Base-by-base conservation (phyloP, 768 basidiomycete genomes). In the Megacollybia marginata region DNA sequence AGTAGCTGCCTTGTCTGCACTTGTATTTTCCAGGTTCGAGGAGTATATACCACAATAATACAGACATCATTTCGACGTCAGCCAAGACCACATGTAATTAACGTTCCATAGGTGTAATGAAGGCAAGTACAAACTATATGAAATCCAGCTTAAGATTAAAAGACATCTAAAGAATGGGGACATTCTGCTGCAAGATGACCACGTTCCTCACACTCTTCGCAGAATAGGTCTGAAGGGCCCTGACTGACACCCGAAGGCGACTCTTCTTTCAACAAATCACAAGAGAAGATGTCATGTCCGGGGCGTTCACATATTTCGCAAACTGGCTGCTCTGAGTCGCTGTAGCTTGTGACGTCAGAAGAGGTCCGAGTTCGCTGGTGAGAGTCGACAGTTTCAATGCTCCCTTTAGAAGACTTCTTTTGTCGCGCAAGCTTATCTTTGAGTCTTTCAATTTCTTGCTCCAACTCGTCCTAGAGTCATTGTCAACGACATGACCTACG, bases 261-360 rank as follows among this genome's bases (percentile, higher is more conserved):
- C 34, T 80, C 82, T 32, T 79, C 81, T 58, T 79, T 80, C 52
- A 91, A 72, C 45, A 89, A 74, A 51, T 83, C 81, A 62, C 92
- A 93, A 35, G 77, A 83, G 64, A 92, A 90, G 44, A 92, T 84
- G 58, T 92, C 90, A 60, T 94, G 92, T 2, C 87, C 90, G 0
- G 81, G 80, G 55, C 78, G 74, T 62, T 91, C 89, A 67, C 91
- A 93, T 42, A 92, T 85, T 63, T 94, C 92, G 67, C 92, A 94
- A 4, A 84, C 73, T 32, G 71, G 69, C 50, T 71, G 69, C n/a
- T 52, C 54, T 20, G 57, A 52, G 18, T 62, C 54, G 42, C 48
- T 32, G 46, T 50, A 44, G 53, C 55, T 23, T 57, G 59, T 44
- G 52, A 58, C 11, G 20, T 20, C 18, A 2, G 45, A 36, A 11